Base-by-base conservation (phyloP, 2,329 filamentous ascomycete genomes). In the Parasarocladium wereldwijsianum region DNA sequence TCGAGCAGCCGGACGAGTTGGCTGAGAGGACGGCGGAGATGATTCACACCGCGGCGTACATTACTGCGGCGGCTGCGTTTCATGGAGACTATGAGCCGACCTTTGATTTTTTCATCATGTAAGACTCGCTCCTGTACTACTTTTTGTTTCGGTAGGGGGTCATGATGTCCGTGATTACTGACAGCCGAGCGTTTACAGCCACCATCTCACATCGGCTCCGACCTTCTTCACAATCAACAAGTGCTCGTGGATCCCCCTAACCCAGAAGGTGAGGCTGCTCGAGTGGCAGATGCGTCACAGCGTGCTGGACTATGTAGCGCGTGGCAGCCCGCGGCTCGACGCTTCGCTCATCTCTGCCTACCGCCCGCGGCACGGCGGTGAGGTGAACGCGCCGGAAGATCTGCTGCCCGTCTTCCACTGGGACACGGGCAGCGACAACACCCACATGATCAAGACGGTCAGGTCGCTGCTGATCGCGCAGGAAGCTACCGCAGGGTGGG, bases 261-360 rank as follows among this genome's bases (percentile, higher is more conserved):
- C 60, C 6, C 58, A 60, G 27, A 87, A 86, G 46, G 58, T 63
- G 9, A 71, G 81, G 5, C 55, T 93, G 0, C 59, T 93, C 6
- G 79, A 90, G 51, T 86, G 75, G 70, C 93, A 92, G 51, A 79
- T 76, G 29, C 70, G 84, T 24, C 54, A 75, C 40, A 81, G 90
- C 46, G 56, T 93, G 5, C 45, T 75, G 5, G 62, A 84, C 52
- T 93, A 92, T 47, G 68, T 76, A 1, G 79, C 76, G 2, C 64
- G 78, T 8, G 66, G 66, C 4, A 66, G 63, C 2, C 76, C 83
- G 1, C 51, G 64, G 1, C 62, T 86, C 1, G 53, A 64, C 0
- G 34, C 70, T 0, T 60, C 73, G 4, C 64, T 73, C 27, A 66
- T 93, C 31, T 51, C 49, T 1, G 45, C 52, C 0, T 87, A 90